phyloP scores from a whole-genome alignment of 805 yeast genomes.

The Yarrowia sp. region DNA sequence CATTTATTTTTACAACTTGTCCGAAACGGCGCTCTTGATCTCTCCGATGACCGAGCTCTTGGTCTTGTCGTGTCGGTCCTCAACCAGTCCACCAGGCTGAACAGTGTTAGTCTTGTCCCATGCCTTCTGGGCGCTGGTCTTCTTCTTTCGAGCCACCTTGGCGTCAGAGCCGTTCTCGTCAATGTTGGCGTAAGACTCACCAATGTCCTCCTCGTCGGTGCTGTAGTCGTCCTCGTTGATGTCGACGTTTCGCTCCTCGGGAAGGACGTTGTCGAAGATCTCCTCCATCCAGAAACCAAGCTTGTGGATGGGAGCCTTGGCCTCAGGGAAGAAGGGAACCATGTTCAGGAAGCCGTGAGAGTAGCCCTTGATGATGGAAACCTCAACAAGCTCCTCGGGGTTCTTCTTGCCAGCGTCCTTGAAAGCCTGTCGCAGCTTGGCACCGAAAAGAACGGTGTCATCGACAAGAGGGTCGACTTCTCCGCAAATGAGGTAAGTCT shows the following conservation, averaged over 20 bases:
- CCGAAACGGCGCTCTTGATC: background rate
- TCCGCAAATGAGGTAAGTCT: conserved; percentile 37
- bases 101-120: conserved; percentile 17
- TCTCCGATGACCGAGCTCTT: conserved; percentile 15
- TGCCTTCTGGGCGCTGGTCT: conserved; percentile 11
- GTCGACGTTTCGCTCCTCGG: conserved; percentile 22
- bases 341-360: conserved; percentile 37
- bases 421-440: conserved; percentile 36
- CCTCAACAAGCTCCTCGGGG: conserved; percentile 33
- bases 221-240: conserved; percentile 19
- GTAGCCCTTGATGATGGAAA: conserved; percentile 34
- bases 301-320: conserved; percentile 31
- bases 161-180: background rate
- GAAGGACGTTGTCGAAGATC: conserved; percentile 21
- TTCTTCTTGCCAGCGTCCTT: conserved; percentile 28
- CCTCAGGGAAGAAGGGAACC: conserved; percentile 35
- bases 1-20: background rate
- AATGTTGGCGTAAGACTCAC: conserved; percentile 19
- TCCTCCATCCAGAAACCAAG: conserved; percentile 35
- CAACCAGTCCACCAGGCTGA: background rate
- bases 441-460: conserved; percentile 37
- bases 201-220: conserved; percentile 23
- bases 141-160: conserved; percentile 5
- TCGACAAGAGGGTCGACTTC: conserved; percentile 39
- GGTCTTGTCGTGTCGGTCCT: conserved; percentile 10